A percentile compares a stretch with the other conserved stretches of the same genome.
phyloP scores from a whole-genome alignment of 495 filamentous ascomycete genomes.

The Penicillium mononematosum region DNA sequence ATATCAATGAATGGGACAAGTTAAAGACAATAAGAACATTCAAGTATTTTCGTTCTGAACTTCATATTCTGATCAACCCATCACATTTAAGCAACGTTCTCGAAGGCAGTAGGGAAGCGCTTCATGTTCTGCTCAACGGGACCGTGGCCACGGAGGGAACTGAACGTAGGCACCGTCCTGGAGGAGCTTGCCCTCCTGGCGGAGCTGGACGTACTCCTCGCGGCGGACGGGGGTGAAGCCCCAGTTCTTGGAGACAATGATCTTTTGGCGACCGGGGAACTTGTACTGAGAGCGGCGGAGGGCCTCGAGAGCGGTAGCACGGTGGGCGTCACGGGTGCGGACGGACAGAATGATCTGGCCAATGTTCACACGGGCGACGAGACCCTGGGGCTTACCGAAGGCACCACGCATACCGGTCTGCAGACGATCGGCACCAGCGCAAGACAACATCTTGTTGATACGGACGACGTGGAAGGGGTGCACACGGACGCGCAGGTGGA shows the following conservation, averaged over 20 bases:
- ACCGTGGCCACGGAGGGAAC: constrained; percentile 91
- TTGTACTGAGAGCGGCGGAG: constrained; percentile 98
- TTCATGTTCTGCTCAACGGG: constrained; percentile 80
- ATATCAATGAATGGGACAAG: constrained; percentile 25
- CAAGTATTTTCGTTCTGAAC: constrained; percentile 30
- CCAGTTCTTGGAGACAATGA: constrained; percentile 99
- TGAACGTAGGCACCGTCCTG: constrained; percentile 98
- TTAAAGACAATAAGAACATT: constrained; percentile 29
- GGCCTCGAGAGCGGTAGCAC: constrained; percentile 90
- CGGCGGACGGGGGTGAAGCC: constrained; percentile 96
- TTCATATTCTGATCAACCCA: constrained; percentile 33
- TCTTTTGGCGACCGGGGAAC: constrained; percentile 99
- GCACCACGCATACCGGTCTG: constrained; percentile 99
- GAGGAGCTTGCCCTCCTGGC: constrained; percentile 83
- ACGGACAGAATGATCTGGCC: constrained; percentile 96
- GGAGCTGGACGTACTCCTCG: constrained; percentile 92
- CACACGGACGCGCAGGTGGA: constrained; percentile 95
- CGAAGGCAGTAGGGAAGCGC: constrained; percentile 90
- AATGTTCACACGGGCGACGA: constrained; percentile 97
- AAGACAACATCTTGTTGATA: constrained; percentile 99
- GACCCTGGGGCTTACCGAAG: constrained; percentile 96
- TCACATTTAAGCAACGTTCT: constrained; percentile 48
- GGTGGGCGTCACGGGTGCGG: constrained; percentile 88
- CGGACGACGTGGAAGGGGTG: constrained; percentile 99
- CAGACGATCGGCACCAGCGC: constrained; percentile 98